phyloP scores from a whole-genome alignment of 2,329 filamentous ascomycete species.

The Fusarium beomiforme region DNA sequence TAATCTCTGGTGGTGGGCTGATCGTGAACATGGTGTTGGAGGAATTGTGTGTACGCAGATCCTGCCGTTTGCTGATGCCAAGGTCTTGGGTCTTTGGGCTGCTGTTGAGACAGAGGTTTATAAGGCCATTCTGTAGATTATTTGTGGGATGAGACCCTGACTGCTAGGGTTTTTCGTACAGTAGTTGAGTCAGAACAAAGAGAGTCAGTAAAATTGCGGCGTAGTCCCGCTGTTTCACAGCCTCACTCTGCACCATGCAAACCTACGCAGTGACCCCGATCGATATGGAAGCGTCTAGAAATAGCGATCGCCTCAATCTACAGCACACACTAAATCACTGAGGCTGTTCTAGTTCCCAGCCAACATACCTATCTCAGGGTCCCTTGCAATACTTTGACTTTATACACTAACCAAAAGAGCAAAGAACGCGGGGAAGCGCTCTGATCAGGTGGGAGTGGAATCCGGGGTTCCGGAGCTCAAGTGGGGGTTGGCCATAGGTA shows the following conservation, averaged over 20 bases:
- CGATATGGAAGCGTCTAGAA: background rate
- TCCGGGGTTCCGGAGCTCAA: constrained; percentile 22
- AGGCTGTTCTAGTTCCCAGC: background rate
- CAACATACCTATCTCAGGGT: background rate
- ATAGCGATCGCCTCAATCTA: background rate
- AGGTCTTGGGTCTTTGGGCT: constrained; percentile 54
- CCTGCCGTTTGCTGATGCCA: constrained; percentile 58
- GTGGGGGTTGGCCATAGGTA: background rate
- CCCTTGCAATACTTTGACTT: background rate
- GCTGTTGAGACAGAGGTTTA: constrained; percentile 53
- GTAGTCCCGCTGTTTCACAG: background rate
- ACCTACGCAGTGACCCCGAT: background rate
- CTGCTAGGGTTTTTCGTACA: background rate
- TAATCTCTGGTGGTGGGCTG: constrained; percentile 72
- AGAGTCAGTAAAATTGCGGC: background rate
- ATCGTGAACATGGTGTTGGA: constrained; percentile 67
- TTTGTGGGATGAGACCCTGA: background rate
- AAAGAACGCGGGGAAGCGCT: constrained; percentile 18
- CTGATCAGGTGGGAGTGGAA: constrained; percentile 12
- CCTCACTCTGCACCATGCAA: background rate
- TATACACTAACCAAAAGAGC: constrained; percentile 6
- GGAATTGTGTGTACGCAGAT: constrained; percentile 62
- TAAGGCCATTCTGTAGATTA: constrained; percentile 26
- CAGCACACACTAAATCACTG: background rate
- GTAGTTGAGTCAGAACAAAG: background rate